Conservation (phyloP, 768 basidiomycete genomes). For the Podaxis sp. region DNA sequence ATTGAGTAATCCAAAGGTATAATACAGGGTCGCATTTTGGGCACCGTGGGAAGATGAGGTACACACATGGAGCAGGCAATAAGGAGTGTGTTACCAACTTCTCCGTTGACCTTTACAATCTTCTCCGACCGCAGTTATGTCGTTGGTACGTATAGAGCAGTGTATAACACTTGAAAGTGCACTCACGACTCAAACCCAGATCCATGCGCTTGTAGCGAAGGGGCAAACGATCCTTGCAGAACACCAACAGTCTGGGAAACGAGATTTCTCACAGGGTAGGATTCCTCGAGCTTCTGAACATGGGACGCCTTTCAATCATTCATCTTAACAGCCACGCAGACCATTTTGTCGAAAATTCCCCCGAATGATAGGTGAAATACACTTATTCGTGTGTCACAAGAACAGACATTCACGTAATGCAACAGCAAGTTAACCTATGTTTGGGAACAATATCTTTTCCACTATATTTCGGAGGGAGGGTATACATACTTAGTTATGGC, state of each 20-base stretch:
- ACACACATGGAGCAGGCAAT: not conserved
- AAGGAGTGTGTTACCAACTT: not conserved
- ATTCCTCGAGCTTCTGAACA: not conserved
- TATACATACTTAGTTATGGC: constrained; percentile 92
- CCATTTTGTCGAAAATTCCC: constrained; percentile 92
- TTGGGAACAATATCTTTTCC: constrained; percentile 92
- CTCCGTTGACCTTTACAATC: not conserved
- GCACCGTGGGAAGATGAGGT: constrained; percentile 11
- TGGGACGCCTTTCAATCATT: not conserved
- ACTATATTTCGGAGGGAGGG: constrained; percentile 88
- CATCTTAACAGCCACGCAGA: constrained; percentile 60
- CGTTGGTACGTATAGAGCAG: constrained; percentile 20
- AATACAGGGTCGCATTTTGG: not conserved
- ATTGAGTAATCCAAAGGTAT: no score
- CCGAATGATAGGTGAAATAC: constrained; percentile 62
- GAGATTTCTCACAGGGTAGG: constrained; percentile 87
- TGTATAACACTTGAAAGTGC: not conserved
- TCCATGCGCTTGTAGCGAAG: constrained; percentile 81
- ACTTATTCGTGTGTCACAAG: not conserved
- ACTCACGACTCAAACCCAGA: constrained; percentile 33
- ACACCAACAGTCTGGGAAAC: constrained; percentile 64
- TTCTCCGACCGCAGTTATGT: constrained; percentile 19
- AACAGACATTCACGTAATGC: constrained; percentile 8
- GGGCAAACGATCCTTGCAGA: constrained; percentile 83
- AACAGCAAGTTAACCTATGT: constrained; percentile 78